phyloP scores from a whole-genome alignment of 345 rosid genomes.

The Eutrema japonicum region DNA sequence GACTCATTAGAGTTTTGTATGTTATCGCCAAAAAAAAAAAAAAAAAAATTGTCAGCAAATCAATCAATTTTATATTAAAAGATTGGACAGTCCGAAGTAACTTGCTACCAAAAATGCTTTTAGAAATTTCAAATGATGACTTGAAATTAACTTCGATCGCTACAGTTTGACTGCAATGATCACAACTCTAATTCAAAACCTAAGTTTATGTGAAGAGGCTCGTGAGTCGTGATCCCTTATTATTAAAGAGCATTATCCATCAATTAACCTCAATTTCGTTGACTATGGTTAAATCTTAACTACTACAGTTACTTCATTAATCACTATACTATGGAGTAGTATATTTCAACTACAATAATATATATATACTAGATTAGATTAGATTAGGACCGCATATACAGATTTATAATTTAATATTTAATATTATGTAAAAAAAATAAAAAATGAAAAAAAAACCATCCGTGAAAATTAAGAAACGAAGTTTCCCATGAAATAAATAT shows the following conservation, averaged over 20 bases:
- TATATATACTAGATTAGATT: too few relatives aligned
- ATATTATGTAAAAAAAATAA: too few relatives aligned
- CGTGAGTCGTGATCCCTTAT: not conserved
- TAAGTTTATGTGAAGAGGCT: constrained; percentile 6
- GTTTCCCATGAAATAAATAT: too few relatives aligned
- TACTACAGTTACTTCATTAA: not conserved
- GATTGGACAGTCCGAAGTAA: not conserved
- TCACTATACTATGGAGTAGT: not conserved
- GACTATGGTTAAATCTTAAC: constrained; percentile 31
- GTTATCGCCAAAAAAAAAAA: too few relatives aligned
- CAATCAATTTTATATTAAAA: not conserved
- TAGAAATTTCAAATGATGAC: not conserved
- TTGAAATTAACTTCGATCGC: not conserved
- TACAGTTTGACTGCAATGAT: not conserved
- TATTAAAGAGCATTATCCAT: constrained; percentile 2
- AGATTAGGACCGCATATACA: too few relatives aligned
- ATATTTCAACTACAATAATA: not conserved
- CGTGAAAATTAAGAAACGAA: too few relatives aligned
- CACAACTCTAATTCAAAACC: not conserved
- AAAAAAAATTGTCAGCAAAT: not conserved
- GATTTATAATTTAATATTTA: too few relatives aligned
- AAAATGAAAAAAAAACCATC: too few relatives aligned
- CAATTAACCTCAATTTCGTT: not conserved
- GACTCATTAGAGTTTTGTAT: not conserved
- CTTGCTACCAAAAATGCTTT: not conserved